Base-by-base conservation (phyloP, 176 grass and related monocot genomes). In the Zea mays region DNA sequence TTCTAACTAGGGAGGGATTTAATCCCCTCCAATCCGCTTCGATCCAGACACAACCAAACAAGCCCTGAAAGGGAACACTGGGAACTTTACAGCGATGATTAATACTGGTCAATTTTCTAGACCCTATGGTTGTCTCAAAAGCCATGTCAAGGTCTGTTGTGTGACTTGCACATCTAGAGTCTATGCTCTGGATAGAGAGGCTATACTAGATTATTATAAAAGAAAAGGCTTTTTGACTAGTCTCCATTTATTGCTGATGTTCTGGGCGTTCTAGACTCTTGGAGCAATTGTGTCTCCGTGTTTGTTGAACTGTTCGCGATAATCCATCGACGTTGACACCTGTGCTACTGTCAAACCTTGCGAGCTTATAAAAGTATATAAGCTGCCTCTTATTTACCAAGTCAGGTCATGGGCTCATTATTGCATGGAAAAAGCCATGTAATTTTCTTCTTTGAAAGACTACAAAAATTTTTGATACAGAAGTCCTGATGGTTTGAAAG, bases 331-430 rank as follows among this genome's bases (percentile, higher is more conserved):
- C 3, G 74, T 60, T 73, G 79, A 78, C 59, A 72, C 14, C 3
- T 38, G 13, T 59, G 49, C 17, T 64, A 40, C 13, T 8, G 58
- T 82, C 85, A 82, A 82, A 65, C 47, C 12, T 56, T 79, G 45
- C 51, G 15, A 37, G 45, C 85, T 61, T 76, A 38, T 76, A 38
- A 51, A 61, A 56, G 6, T 74, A 60, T 13, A 57, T 72, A 56
- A 73, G 58, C 85, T 48, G 79, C 74, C 74, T 78, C 14, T 65
- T 87, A 54, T 78, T 83, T 73, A 78, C 80, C 61, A 42, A 60
- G 79, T 83, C 85, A 19, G 1, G 63, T 82, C 67, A n/a, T 55
- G 17, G 33, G 7, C 42, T 50, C 68, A 34, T 50, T 20, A 6
- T 33, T 34, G 21, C 21, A 15, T 8, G 45, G 21, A 49, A 71